These are phyloP conservation scores for Pythium angustatum DNA, from an alignment of 352 stramenopile species.

Conservation along the genomic window DNA sequence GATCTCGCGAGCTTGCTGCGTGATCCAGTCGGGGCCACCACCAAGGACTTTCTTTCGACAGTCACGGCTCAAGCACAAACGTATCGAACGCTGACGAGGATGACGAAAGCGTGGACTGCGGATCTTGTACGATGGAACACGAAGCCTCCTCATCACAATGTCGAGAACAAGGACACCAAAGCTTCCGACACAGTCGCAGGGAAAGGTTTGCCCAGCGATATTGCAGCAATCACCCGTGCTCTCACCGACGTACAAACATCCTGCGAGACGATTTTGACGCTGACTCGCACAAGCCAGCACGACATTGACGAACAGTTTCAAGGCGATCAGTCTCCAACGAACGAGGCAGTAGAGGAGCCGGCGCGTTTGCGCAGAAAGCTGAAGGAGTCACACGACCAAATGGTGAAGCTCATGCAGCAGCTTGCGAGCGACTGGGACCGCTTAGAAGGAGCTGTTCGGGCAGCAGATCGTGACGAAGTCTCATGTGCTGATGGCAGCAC, in stretches of 20 bases:
- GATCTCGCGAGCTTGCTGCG: conserved; percentile 6
- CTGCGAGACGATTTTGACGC: conserved; percentile 54
- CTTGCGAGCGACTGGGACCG: conserved; percentile 24
- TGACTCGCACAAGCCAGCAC: conserved; percentile 46
- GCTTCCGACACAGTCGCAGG: background rate
- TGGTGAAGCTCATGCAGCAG: conserved; percentile 27
- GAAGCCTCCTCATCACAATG: no score
- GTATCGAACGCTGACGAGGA: background rate
- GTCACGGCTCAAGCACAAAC: conserved; percentile 1
- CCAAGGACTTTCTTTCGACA: background rate
- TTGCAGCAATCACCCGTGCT: conserved; percentile 1
- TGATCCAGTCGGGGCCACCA: background rate
- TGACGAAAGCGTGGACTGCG: background rate
- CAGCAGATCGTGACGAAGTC: background rate
- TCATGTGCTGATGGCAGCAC: no score
- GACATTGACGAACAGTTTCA: conserved; percentile 26
- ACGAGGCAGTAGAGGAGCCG: background rate
- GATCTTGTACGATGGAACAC: conserved; percentile 3
- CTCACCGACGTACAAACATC: conserved; percentile 34
- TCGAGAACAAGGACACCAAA: background rate
- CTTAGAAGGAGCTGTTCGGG: conserved; percentile 18
- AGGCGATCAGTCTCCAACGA: background rate
- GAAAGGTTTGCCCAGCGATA: background rate
- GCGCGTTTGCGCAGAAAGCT: conserved; percentile 16
- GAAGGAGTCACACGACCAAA: conserved; percentile 17